These are phyloP conservation scores for Eimeria maxima DNA, from an alignment of 169 alveolate genomes.

Conservation along the genomic window DNA sequence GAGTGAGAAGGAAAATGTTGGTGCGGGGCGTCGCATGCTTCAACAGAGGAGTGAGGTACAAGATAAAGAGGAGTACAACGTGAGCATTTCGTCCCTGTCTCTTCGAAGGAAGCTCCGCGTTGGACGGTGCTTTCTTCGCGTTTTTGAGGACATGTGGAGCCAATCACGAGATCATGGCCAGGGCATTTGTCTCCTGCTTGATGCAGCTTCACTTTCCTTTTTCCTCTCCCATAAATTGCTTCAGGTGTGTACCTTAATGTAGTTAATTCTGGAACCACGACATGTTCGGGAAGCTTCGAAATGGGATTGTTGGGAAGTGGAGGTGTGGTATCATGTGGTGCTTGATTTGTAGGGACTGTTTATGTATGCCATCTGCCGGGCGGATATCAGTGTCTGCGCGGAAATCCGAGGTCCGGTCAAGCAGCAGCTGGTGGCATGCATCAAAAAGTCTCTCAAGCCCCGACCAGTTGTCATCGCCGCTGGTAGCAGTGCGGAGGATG, in stretches of 20 bases:
- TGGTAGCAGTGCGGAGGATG: constrained; percentile 74
- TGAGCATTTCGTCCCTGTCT: constrained; percentile 44
- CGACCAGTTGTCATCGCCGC: constrained; percentile 67
- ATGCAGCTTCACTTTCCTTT: constrained; percentile 59
- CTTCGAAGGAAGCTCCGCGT: constrained; percentile 47
- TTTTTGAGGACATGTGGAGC: constrained; percentile 73
- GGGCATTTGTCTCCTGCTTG: constrained; percentile 56
- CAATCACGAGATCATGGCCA: constrained; percentile 59
- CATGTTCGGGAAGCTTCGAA: background rate
- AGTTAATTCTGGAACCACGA: background rate
- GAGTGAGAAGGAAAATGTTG: background rate
- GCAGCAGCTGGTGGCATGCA: constrained; percentile 74
- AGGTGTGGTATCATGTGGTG: background rate
- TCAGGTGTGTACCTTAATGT: constrained; percentile 4
- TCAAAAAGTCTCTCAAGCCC: constrained; percentile 51
- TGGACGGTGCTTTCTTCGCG: constrained; percentile 49
- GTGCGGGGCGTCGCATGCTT: constrained; percentile 7
- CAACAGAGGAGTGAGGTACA: constrained; percentile 4
- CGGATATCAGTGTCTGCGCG: constrained; percentile 66
- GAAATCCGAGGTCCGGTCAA: constrained; percentile 56
- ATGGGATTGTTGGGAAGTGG: background rate
- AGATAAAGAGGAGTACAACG: constrained; percentile 9
- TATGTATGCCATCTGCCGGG: constrained; percentile 58
- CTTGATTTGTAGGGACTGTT: constrained; percentile 31
- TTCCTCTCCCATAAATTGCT: constrained; percentile 36